Base-by-base conservation (phyloP, 805 yeast species). In the Teunomyces funiuensis region DNA sequence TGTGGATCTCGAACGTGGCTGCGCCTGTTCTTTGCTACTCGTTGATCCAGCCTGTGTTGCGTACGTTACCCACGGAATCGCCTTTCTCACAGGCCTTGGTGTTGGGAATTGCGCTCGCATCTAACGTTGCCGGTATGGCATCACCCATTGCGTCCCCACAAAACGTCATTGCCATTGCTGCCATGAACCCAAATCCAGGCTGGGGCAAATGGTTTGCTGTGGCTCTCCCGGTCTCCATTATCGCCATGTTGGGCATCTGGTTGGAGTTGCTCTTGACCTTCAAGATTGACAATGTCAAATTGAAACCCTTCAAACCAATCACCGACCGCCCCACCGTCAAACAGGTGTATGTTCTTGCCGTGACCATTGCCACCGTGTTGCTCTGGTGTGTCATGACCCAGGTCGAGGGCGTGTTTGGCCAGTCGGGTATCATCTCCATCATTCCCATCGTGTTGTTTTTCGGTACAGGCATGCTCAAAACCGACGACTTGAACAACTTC, bases 101-200 rank as follows among this genome's bases (percentile, higher is more conserved):
- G 38, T 66, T 91, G 34, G 98, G 97, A 33, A 85, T 91, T 51
- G 98, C 98, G 0, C 69, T 91, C 42, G 95, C 98, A 2, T 85
- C 96, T 6, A 88, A 91, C 58, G 71, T 91, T 36, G 98, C 96
- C 16, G 99, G 99, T 50, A 91, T 90, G 95, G 85, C 96, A 0
- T 88, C 96, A 3, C 99, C 99, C 6, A 91, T 91, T 56, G 90
- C 97, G 1, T 88, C 97, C 2, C 99, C 99, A 1, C 99, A 91
- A 59, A 91, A 91, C 61, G 87, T 91, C 47, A 82, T 91, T 53
- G 96, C 97, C 1, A 74, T 91, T 38, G 90, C 88, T 42, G 71
- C 83, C 51, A 91, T 91, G 98, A 74, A 73, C 42, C 82, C 77
- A 42, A 80, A 84, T 36, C 84, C 84, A 11, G 77, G 79, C 6